phyloP scores from a whole-genome alignment of 495 filamentous ascomycete species.

The Parathielavia appendiculata region DNA sequence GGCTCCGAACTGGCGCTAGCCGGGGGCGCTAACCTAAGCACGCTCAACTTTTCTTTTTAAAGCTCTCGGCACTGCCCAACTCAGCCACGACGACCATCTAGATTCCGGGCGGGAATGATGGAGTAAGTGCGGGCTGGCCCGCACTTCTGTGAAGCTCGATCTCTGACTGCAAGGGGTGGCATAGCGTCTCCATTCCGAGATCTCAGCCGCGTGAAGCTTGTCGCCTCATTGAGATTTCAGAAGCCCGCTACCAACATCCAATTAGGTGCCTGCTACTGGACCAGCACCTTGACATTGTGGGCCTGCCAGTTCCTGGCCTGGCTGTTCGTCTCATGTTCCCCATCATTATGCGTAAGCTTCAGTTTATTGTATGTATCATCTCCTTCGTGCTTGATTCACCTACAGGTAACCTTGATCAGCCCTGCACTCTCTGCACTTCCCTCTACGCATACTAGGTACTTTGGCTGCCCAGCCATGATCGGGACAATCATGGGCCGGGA shows the following conservation, averaged over 20 bases:
- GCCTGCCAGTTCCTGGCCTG: not conserved
- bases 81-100: slow-evolving; percentile 5
- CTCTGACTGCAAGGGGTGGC: not conserved
- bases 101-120: not conserved
- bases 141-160: slow-evolving; percentile 1
- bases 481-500: slow-evolving; percentile 22
- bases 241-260: no score
- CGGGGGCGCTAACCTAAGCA: slow-evolving; percentile 20
- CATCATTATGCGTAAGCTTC: no score
- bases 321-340: not conserved
- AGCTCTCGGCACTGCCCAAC: not conserved
- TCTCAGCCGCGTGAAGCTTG: not conserved
- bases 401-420: no score
- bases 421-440: slow-evolving; percentile 2
- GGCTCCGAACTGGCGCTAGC: slow-evolving; percentile 22
- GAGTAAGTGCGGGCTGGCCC: not conserved
- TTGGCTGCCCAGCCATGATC: slow-evolving; percentile 15
- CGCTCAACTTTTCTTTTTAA: slow-evolving; percentile 3
- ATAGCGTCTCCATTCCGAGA: not conserved
- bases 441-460: not conserved
- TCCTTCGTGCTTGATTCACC: no score
- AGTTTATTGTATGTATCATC: no score
- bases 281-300: no score
- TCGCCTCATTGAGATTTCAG: not conserved
- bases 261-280: no score